Evolutionary conservation across 2,329 filamentous ascomycete genomes (phyloP).

Genomic region (Ustilaginoidea virens): DNA sequence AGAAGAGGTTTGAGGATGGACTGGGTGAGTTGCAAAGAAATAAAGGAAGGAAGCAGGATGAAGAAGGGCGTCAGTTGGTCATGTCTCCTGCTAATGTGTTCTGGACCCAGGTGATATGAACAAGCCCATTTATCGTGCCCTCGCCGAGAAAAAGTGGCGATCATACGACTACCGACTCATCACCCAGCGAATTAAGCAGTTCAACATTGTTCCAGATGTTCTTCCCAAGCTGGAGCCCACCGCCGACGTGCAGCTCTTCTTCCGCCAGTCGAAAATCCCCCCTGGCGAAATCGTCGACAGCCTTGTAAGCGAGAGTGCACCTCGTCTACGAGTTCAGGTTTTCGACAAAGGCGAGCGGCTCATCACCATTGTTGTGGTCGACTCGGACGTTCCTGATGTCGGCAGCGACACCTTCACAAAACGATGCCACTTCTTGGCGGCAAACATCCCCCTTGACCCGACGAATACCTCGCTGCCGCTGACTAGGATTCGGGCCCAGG

Average conservation of each 20-base stretch:
- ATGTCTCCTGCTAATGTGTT: neutral
- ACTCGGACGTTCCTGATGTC: conserved; percentile 76
- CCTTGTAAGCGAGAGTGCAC: conserved; percentile 53
- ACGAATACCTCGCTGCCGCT: conserved; percentile 48
- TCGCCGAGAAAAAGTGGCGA: conserved; percentile 80
- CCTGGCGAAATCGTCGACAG: conserved; percentile 71
- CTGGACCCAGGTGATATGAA: conserved; percentile 64
- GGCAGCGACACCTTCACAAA: conserved; percentile 62
- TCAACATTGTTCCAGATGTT: conserved; percentile 78
- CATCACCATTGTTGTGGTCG: conserved; percentile 71
- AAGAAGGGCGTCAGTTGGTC: neutral
- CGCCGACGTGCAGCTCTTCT: conserved; percentile 69
- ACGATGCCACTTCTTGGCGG: conserved; percentile 77
- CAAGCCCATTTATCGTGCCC: conserved; percentile 87
- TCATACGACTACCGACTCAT: conserved; percentile 66
- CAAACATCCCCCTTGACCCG: conserved; percentile 39
- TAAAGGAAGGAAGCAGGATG: neutral
- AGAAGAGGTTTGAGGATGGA: conserved; percentile 87
- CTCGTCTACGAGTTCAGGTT: conserved; percentile 67
- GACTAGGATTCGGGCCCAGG: conserved; percentile 38
- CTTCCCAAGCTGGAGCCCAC: conserved; percentile 64
- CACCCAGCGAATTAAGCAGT: conserved; percentile 71
- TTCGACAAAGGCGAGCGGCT: conserved; percentile 73
- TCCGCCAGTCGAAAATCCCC: conserved; percentile 51
- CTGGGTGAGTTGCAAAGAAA: conserved; percentile 40